phyloP scores from a whole-genome alignment of 352 stramenopile genomes.

The Globisporangium nodosum region DNA sequence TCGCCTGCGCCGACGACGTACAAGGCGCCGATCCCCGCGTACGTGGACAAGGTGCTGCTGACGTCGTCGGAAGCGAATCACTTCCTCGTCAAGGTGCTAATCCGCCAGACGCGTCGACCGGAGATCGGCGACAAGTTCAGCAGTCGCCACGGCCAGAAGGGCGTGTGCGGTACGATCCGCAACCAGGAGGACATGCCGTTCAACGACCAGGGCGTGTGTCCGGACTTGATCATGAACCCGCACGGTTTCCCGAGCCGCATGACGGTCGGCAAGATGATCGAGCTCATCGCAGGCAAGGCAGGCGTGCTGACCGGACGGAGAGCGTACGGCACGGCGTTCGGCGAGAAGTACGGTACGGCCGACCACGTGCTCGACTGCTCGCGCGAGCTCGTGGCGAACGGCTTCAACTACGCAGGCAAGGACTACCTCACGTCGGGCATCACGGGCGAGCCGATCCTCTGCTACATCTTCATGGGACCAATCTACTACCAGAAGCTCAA shows the following conservation, averaged over 20 bases:
- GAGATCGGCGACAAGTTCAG: slow-evolving; percentile 99
- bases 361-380: slow-evolving; percentile 91
- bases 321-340: slow-evolving; percentile 99
- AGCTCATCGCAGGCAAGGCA: slow-evolving; percentile 98
- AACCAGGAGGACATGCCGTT: slow-evolving; percentile 99
- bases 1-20: slow-evolving; percentile 92
- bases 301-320: slow-evolving; percentile 94
- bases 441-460: slow-evolving; percentile 96
- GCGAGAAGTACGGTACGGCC: slow-evolving; percentile 96
- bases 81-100: slow-evolving; percentile 97
- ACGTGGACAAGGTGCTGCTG: slow-evolving; percentile 99
- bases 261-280: slow-evolving; percentile 99
- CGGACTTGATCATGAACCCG: slow-evolving; percentile 99
- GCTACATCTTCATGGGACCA: slow-evolving; percentile 99
- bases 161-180: slow-evolving; percentile 96
- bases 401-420: slow-evolving; percentile 99
- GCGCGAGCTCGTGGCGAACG: slow-evolving; percentile 93
- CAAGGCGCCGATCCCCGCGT: slow-evolving; percentile 91
- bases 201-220: slow-evolving; percentile 96
- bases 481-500: slow-evolving; percentile 99
- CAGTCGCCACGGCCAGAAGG: slow-evolving; percentile 99
- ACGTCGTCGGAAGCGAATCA: slow-evolving; percentile 98
- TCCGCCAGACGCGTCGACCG: slow-evolving; percentile 93
- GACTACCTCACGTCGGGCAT: slow-evolving; percentile 94
- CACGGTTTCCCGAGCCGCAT: slow-evolving; percentile 99